phyloP scores from a whole-genome alignment of 768 basidiomycete genomes.

The Auricularia sp. region DNA sequence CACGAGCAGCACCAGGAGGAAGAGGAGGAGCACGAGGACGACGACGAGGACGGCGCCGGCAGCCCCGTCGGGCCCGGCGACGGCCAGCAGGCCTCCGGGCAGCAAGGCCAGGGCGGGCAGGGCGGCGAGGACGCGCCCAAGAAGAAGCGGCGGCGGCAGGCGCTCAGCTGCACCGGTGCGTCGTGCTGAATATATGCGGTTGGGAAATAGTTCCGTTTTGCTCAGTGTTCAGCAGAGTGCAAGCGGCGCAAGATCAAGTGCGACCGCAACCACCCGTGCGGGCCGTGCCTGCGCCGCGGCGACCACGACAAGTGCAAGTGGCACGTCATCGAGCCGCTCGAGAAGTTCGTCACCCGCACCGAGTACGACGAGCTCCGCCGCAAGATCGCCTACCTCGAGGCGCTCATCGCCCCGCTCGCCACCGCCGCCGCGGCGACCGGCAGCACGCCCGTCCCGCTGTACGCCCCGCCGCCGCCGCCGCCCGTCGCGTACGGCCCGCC shows the following conservation, averaged over 20 bases:
- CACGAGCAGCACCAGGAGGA: neutral
- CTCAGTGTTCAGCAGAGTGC: conserved; percentile 43
- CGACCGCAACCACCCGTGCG: conserved; percentile 76
- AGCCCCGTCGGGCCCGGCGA: neutral
- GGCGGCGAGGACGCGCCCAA: conserved; percentile 39
- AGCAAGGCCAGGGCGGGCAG: neutral
- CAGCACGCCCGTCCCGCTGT: neutral
- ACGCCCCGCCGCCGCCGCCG: conserved; percentile 11
- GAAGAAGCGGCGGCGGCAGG: conserved; percentile 75
- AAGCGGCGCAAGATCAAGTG: conserved; percentile 84
- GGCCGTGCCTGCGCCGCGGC: conserved; percentile 68
- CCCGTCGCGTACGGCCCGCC: conserved; percentile 13
- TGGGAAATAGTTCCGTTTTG: neutral
- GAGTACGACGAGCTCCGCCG: conserved; percentile 70
- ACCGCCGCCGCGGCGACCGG: conserved; percentile 10
- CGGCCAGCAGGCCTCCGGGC: neutral
- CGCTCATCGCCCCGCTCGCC: conserved; percentile 35
- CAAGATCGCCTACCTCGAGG: conserved; percentile 52
- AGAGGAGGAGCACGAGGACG: neutral
- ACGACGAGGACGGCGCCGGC: neutral
- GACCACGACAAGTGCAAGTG: conserved; percentile 76
- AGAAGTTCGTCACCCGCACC: conserved; percentile 69
- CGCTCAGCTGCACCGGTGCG: conserved; percentile 72
- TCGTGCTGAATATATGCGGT: conserved; percentile 16
- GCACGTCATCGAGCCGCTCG: conserved; percentile 72